phyloP scores from a whole-genome alignment of 2,329 filamentous ascomycete genomes.

The Purpureocillium takamizusanense region DNA sequence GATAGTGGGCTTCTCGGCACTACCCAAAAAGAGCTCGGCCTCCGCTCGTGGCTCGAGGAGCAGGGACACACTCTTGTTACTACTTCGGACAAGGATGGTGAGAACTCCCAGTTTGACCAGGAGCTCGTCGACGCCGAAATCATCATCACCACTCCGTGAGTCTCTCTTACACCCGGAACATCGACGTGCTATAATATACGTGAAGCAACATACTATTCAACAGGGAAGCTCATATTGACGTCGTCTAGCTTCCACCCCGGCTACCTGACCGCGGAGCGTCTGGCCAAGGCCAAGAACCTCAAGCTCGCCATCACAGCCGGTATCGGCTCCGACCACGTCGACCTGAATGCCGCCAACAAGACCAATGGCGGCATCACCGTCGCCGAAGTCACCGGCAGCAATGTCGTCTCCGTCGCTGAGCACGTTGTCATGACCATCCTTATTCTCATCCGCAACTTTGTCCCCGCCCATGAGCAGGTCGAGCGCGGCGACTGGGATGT shows the following conservation, averaged over 20 bases:
- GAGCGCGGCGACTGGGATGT: constrained; percentile 88
- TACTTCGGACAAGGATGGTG: constrained; percentile 94
- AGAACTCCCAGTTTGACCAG: constrained; percentile 87
- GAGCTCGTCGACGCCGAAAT: constrained; percentile 95
- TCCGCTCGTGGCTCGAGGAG: constrained; percentile 96
- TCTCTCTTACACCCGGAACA: constrained; percentile 1
- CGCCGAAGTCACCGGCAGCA: constrained; percentile 94
- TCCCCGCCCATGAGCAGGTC: constrained; percentile 93
- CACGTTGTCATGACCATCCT: constrained; percentile 99
- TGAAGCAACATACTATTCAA: neutral
- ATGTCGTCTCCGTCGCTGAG: constrained; percentile 97
- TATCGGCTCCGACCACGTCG: constrained; percentile 97
- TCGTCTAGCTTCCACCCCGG: constrained; percentile 81
- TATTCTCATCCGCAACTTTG: constrained; percentile 92
- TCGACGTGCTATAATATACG: neutral
- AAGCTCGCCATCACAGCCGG: constrained; percentile 96
- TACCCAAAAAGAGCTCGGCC: constrained; percentile 95
- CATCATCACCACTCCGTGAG: constrained; percentile 96
- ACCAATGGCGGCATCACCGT: constrained; percentile 97
- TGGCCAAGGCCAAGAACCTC: constrained; percentile 97
- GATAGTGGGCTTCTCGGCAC: constrained; percentile 82
- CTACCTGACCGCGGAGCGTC: constrained; percentile 92
- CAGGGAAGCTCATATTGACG: neutral
- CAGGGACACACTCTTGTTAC: constrained; percentile 94
- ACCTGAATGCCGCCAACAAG: constrained; percentile 93